Percentiles rank a stretch among this genome's conserved stretches.
Conservation (phyloP, 306 rosid species). For the Trifolium dubium region DNA sequence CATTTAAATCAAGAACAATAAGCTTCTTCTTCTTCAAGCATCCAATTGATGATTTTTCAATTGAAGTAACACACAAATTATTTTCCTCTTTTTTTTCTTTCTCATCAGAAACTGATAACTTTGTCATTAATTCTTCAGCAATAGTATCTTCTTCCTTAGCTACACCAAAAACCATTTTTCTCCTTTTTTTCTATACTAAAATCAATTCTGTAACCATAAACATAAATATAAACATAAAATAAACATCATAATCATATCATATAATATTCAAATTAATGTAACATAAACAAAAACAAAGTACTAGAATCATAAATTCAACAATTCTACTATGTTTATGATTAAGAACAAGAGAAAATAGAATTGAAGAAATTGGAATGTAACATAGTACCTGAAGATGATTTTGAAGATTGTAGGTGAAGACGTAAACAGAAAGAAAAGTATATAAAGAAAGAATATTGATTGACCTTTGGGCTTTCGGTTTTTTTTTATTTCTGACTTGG, state of each 20-base stretch:
- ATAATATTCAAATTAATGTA: background rate
- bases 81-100: slow-evolving; percentile 30
- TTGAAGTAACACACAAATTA: slow-evolving; percentile 40
- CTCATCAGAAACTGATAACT: background rate
- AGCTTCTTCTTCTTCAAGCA: slow-evolving; percentile 61
- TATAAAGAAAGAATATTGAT: background rate
- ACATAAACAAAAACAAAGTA: background rate
- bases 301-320: background rate
- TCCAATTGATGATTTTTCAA: slow-evolving; percentile 20
- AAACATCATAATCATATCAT: background rate
- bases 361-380: background rate
- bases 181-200: background rate
- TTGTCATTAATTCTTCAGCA: background rate
- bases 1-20: slow-evolving; percentile 83
- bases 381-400: background rate
- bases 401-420: background rate
- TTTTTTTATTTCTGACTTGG: background rate
- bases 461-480: background rate
- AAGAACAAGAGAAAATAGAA: background rate
- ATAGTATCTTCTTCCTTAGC: background rate
- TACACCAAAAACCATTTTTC: background rate
- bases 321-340: background rate
- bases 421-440: background rate
- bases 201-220: background rate
- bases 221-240: too few species aligned